Base-by-base conservation (phyloP, 345 rosid species). In the Salix udensis region DNA sequence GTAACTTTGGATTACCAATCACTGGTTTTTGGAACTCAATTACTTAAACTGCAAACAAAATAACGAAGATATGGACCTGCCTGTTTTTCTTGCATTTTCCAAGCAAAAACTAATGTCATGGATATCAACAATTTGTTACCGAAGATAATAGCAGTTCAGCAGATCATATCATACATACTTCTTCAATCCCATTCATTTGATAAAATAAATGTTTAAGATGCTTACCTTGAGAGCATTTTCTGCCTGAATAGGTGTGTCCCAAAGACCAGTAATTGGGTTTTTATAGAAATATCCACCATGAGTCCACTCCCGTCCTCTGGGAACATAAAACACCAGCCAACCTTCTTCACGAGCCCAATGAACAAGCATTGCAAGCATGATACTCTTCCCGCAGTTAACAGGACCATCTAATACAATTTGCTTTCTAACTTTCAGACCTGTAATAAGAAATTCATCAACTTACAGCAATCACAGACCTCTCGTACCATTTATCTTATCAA, bases 311-410 rank as follows among this genome's bases (percentile, higher is more conserved):
- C 95, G 81, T 65, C 95, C 98, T 79, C 82, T 87, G 4, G 97
- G 98, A 48, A 85, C 95, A 91, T 96, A 96, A 15, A 96, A 86
- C 76, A 96, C 97, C 34, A 96, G 83, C 98, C 99, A 93, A 65
- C 98, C 99, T 81, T 96, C 94, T 12, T 93, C 90, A 65, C 98
- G 94, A 81, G 99, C 99, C 98, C 98, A 96, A 37, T 90, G 91
- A 75, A 96, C 99, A 83, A 92, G 95, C 99, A 93, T 93, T 42
- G 99, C 91, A 77, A 93, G 86, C 10, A 88, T 87, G 84, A 90
- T 93, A 82, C 97, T 93, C 92, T 93, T 93, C 77, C 99, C 99
- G 80, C 98, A 85, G 76, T 91, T 87, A 77, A 86, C 88, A 68
- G 92, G 98, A 72, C 99, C 99, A 83, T 96, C 99, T 91, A 96